Percentiles rank a stretch among this genome's conserved stretches.
These are phyloP conservation scores for Fusarium sp. DNA, from an alignment of 2,329 filamentous ascomycete genomes.

Conservation along the genomic window DNA sequence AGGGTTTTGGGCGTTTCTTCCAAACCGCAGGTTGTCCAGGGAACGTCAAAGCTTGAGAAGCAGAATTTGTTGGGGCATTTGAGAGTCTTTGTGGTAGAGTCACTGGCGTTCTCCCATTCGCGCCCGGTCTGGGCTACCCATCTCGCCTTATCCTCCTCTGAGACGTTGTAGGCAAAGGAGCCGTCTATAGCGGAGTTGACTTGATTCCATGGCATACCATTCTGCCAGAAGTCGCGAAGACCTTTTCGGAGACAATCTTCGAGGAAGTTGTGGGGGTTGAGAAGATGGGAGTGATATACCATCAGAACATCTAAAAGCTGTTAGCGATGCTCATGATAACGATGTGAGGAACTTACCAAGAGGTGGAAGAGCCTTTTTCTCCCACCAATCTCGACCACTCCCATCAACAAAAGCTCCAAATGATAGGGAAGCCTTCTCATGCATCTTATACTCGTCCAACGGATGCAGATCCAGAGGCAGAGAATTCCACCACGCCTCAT, in stretches of 20 bases:
- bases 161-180: constrained; percentile 63
- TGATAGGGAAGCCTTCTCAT: neutral
- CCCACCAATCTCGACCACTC: constrained; percentile 25
- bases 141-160: constrained; percentile 51
- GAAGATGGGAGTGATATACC: constrained; percentile 78
- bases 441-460: constrained; percentile 23
- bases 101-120: constrained; percentile 66
- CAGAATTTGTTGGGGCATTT: constrained; percentile 56
- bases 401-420: constrained; percentile 20
- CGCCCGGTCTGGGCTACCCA: constrained; percentile 61
- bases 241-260: constrained; percentile 42
- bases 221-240: constrained; percentile 59
- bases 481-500: constrained; percentile 67
- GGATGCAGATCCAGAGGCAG: constrained; percentile 5
- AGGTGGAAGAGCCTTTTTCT: constrained; percentile 31
- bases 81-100: constrained; percentile 57
- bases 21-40: constrained; percentile 63
- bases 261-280: constrained; percentile 69
- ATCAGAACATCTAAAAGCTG: constrained; percentile 68
- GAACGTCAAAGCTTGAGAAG: constrained; percentile 50
- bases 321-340: neutral
- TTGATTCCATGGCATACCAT: constrained; percentile 71
- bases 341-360: constrained; percentile 17
- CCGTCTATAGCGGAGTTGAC: constrained; percentile 66
- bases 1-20: constrained; percentile 26